phyloP scores from a whole-genome alignment of 805 yeast species.

The Starmerella bacillaris region DNA sequence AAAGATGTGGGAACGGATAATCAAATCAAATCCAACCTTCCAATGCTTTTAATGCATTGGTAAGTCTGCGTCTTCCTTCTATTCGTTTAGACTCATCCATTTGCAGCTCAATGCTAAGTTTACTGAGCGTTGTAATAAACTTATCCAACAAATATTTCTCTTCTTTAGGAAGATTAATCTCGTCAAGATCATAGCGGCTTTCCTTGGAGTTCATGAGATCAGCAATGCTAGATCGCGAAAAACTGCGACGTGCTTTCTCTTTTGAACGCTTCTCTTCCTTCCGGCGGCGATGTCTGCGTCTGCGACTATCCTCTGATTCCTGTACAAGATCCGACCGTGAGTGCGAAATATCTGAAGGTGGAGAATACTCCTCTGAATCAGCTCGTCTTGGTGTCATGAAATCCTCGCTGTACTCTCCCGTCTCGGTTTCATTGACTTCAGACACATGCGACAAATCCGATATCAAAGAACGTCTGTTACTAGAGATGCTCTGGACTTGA shows the following conservation, averaged over 20 bases:
- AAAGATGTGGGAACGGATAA: too few relatives aligned
- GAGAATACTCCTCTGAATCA: neutral
- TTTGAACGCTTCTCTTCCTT: neutral
- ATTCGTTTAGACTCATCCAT: slow-evolving; percentile 63
- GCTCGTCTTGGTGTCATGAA: neutral
- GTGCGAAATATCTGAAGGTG: neutral
- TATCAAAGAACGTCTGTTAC: too few relatives aligned
- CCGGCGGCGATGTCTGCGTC: neutral
- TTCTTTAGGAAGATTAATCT: slow-evolving; percentile 51
- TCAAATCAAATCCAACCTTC: slow-evolving; percentile 47
- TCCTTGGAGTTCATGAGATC: slow-evolving; percentile 17
- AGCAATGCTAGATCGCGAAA: slow-evolving; percentile 16
- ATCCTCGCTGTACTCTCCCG: neutral
- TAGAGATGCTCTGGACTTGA: too few relatives aligned
- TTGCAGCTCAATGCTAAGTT: slow-evolving; percentile 81
- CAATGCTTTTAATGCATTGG: slow-evolving; percentile 63
- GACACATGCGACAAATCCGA: slow-evolving; percentile 2
- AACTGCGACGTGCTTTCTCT: slow-evolving; percentile 1
- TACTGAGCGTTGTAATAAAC: slow-evolving; percentile 65
- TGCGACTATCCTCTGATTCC: neutral
- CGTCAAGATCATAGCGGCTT: slow-evolving; percentile 39
- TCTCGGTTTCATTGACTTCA: slow-evolving; percentile 1
- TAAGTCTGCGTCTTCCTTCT: slow-evolving; percentile 62
- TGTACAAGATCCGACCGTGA: neutral
- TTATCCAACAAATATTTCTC: slow-evolving; percentile 70